A percentile compares a stretch with the other conserved stretches of the same genome.
phyloP scores from a whole-genome alignment of 345 rosid species.

The Lagerstroemia speciosa region DNA sequence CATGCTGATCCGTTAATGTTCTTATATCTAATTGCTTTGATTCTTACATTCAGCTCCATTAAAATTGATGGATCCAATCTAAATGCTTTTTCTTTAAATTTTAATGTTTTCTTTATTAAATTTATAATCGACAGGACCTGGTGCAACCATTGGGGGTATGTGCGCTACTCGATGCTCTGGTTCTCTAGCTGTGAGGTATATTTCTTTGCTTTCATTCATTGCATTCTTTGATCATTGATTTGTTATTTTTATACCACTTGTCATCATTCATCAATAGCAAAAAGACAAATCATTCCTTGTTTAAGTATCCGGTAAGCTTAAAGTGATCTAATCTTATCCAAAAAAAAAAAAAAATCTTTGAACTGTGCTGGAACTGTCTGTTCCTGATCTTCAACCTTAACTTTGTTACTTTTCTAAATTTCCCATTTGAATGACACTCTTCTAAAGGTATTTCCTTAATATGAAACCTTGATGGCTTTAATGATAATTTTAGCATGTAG shows the following conservation, averaged over 20 bases:
- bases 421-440: neutral
- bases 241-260: neutral
- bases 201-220: conserved; percentile 14
- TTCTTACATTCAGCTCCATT: neutral
- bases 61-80: neutral
- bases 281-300: neutral
- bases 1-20: neutral
- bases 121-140: conserved; percentile 58
- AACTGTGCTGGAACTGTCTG: neutral
- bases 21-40: neutral
- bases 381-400: neutral
- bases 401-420: neutral
- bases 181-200: conserved; percentile 84
- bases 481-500: conserved; percentile 57
- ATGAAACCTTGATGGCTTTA: conserved; percentile 17
- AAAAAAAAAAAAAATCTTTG: neutral
- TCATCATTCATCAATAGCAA: neutral
- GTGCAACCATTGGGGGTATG: conserved; percentile 95
- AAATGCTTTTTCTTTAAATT: neutral
- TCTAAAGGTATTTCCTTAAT: neutral
- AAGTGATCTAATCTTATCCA: neutral
- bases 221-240: neutral
- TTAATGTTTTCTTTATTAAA: conserved; percentile 5
- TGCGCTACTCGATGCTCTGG: conserved; percentile 98
- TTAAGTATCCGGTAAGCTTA: neutral